Evolutionary conservation across 139 green algal genomes (phyloP), one percentile per base, ranked within the genome.

Genomic region (Chlorella vulgaris): DNA sequence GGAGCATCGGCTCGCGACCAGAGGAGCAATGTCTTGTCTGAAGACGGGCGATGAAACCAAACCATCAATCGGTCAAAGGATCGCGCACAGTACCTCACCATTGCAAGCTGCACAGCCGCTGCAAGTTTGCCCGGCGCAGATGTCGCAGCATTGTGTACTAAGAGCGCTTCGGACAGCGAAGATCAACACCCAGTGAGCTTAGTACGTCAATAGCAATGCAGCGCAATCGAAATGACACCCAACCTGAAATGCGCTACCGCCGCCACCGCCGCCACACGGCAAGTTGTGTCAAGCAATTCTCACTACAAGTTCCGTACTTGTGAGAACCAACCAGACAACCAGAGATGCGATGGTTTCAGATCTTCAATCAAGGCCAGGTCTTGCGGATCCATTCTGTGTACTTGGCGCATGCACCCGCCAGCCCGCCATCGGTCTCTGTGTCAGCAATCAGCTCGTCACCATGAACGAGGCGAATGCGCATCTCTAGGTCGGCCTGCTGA

Each of bases 381-480:
- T 51, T 78, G 51, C 40, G 43, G 39, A 91, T 76, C 89, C 90
- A 95, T 3, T 28, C 63, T 83, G 91, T 92, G 84, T 92, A 95
- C 81, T 89, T 90, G 39, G 75, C 84, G 36, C 83, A 90, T 26
- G 89, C 90, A 1, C 40, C 77, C 7, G 73, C 70, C 71, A 92
- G 88, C 39, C 86, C 76, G 1, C 85, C 88, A 24, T 92, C 89
- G 3, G 40, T 43, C 1, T 61, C 55, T 5, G 82, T 88, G 81
- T 93, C 91, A 1, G 82, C 61, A 33, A 94, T 90, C 1, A 91
- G 65, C 77, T 94, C 91, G 74, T 97, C 93, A 0, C 93, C 93
- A 75, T 97, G 87, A 69, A 92, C 90, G 50, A 96, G 86, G 38
- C 90, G 74, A n/a, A 95, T 80, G n/a, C 82, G 84, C 93, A 97